A percentile compares a stretch with the other conserved stretches of the same genome.
Conservation (phyloP, 371 early-diverging fungal species). For the Syncephalis plumigaleata region DNA sequence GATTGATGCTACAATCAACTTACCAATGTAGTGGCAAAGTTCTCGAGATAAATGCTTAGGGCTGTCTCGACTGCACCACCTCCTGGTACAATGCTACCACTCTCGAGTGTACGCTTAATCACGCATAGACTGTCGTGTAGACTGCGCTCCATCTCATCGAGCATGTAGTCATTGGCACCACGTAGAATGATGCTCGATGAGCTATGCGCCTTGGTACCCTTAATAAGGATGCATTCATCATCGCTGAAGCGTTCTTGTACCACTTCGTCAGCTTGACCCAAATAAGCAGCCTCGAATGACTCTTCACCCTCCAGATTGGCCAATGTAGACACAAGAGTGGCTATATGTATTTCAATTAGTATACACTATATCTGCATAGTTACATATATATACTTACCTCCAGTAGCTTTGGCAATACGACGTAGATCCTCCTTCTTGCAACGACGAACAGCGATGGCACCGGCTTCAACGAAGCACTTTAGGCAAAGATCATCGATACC, state of each 20-base stretch:
- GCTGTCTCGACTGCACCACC: constrained; percentile 99
- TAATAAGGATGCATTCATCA: constrained; percentile 94
- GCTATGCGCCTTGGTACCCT: constrained; percentile 85
- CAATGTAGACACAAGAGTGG: constrained; percentile 88
- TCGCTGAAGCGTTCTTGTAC: constrained; percentile 94
- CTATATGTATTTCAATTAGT: constrained; percentile 15
- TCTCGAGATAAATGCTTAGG: constrained; percentile 94
- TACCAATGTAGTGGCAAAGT: constrained; percentile 83
- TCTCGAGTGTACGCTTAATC: constrained; percentile 97
- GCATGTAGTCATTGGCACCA: constrained; percentile 97
- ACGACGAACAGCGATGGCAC: constrained; percentile 88
- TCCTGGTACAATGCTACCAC: constrained; percentile 95
- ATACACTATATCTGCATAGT: neutral
- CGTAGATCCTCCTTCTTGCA: constrained; percentile 96
- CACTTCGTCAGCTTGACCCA: constrained; percentile 94
- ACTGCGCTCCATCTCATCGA: constrained; percentile 99
- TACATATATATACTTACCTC: constrained; percentile 22
- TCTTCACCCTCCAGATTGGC: constrained; percentile 98
- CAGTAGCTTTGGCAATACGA: constrained; percentile 94
- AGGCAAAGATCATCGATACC: constrained; percentile 99
- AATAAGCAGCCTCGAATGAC: constrained; percentile 74
- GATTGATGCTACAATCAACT: constrained; percentile 5
- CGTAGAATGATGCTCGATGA: constrained; percentile 90
- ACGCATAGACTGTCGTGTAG: constrained; percentile 96
- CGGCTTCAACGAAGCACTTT: constrained; percentile 95